Conservation (phyloP, 2,329 filamentous ascomycete species). For the Chaetoscypha palmicola region DNA sequence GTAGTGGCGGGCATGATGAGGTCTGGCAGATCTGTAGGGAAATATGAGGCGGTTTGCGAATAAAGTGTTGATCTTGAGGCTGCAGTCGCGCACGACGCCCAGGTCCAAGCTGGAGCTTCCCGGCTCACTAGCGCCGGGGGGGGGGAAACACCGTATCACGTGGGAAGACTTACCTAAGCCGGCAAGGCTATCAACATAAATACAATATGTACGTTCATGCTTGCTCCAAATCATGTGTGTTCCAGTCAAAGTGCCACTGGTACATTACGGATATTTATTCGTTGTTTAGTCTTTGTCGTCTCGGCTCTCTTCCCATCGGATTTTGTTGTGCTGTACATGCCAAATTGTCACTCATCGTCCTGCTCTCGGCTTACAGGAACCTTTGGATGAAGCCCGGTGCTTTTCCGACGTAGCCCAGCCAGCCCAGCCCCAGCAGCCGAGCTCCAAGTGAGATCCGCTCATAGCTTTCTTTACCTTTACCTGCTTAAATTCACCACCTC, state of each 20-base stretch:
- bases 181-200: too few relatives aligned
- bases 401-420: background rate
- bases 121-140: background rate
- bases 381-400: too few relatives aligned
- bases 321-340: too few relatives aligned
- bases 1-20: slow-evolving; percentile 87
- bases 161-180: too few relatives aligned
- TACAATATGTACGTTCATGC: too few relatives aligned
- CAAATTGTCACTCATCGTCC: too few relatives aligned
- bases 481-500: slow-evolving; percentile 7
- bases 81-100: slow-evolving; percentile 18
- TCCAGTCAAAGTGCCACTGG: too few relatives aligned
- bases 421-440: slow-evolving; percentile 11
- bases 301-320: too few relatives aligned
- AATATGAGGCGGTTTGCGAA: slow-evolving; percentile 7
- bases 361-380: slow-evolving; percentile 7
- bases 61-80: slow-evolving; percentile 11
- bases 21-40: slow-evolving; percentile 9
- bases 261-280: too few relatives aligned
- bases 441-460: slow-evolving; percentile 1
- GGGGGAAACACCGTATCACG: slow-evolving; percentile 2
- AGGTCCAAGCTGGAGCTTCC: slow-evolving; percentile 17
- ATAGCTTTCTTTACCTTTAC: background rate
- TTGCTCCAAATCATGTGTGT: too few relatives aligned
- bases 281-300: too few relatives aligned